Conservation (phyloP, 192 early-diverging fungal species). For the Pilobolus umbonatus region DNA sequence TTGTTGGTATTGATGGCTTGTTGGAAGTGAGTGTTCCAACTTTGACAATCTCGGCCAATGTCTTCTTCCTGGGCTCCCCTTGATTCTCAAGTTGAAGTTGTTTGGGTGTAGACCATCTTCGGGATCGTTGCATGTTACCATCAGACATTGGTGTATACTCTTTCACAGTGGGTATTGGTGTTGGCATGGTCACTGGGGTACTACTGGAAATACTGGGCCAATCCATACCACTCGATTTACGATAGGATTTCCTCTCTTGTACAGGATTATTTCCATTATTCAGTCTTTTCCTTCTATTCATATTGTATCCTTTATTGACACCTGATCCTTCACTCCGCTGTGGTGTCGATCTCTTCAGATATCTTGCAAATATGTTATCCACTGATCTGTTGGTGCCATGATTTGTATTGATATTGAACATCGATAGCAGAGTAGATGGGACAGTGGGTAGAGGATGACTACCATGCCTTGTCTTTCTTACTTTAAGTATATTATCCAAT, state of each 20-base stretch:
- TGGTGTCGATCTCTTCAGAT: not conserved
- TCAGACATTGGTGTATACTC: not conserved
- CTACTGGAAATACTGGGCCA: not conserved
- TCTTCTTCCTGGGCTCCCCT: slow-evolving; percentile 13
- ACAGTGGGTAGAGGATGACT: slow-evolving; percentile 7
- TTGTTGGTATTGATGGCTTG: not conserved
- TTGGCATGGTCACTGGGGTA: not conserved
- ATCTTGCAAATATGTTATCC: slow-evolving; percentile 1
- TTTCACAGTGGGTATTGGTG: not conserved
- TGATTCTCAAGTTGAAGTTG: not conserved
- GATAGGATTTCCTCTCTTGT: not conserved
- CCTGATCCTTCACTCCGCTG: not conserved
- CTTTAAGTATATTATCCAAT: slow-evolving; percentile 3
- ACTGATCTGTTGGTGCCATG: not conserved
- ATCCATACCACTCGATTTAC: not conserved
- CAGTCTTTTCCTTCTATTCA: not conserved
- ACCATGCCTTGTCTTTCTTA: slow-evolving; percentile 8
- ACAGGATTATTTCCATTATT: not conserved
- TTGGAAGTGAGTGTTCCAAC: not conserved
- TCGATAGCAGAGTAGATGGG: not conserved
- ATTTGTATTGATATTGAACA: not conserved
- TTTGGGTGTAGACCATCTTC: slow-evolving; percentile 23
- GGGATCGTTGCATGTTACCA: not conserved
- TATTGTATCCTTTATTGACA: not conserved
- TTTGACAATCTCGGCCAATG: slow-evolving; percentile 21